Evolutionary conservation across 345 rosid genomes (phyloP), one percentile per base, ranked within the genome.

Genomic region (sweet orange (Citrus sinensis)): DNA sequence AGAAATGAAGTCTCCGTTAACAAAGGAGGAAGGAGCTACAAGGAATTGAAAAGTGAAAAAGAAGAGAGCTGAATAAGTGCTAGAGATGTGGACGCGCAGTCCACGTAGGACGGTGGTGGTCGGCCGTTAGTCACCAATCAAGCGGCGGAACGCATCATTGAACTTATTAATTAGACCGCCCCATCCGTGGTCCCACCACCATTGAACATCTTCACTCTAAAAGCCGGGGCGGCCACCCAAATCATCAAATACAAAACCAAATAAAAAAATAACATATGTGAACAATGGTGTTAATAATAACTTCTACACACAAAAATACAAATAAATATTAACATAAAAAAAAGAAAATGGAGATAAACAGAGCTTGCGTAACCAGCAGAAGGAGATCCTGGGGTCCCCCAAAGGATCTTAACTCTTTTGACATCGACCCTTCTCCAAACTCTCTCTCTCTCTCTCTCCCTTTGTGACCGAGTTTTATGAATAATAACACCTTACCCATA

Each of bases 41-140:
- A 27, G 65, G 65, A 60, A 60, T 13, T 29, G 69, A 29, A 49
- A 70, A 51, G 24, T 16, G 13, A 37, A 49, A 59, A 24, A 27
- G 68, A 25, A 25, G 20, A 19, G 67, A 56, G 65, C 56, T 9
- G 56, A 13, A 5, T 27, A 60, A 29, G 60, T 9, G 72, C 73
- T 79, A 74, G 79, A 69, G 78, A 70, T 9, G 65, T 58, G 74
- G 83, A 75, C 39, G 22, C 39, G 32, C 7, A 82, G 83, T 89
- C 92, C 93, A 88, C 91, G 89, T 88, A 90, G 93, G 94, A 89
- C 89, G 96, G 93, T 90, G 89, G 90, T 87, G 92, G 98, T 86
- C 91, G 97, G 97, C 88, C 87, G 88, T 68, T 32, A 83, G 87
- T 79, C 88, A 68, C 86, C 85, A 86, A 88, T 91, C 92, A 85